Conservation (phyloP, 75 land plant genomes). For the Cunninghamia lanceolata region DNA sequence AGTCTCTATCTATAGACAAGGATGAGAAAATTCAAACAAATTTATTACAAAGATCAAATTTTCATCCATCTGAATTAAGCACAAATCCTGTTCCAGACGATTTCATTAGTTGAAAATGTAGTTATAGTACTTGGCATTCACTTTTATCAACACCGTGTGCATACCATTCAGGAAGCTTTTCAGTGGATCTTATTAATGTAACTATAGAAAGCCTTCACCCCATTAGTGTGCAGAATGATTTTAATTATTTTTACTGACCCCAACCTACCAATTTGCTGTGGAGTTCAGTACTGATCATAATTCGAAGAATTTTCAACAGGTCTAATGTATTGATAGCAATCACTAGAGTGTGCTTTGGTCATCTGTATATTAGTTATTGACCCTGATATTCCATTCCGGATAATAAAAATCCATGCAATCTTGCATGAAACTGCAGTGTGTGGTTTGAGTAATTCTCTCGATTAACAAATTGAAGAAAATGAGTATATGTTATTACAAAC, state of each 20-base stretch:
- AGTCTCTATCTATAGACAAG: not conserved
- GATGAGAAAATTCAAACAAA: conserved; percentile 15
- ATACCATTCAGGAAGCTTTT: not conserved
- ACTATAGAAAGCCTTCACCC: not conserved
- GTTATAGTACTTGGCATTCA: not conserved
- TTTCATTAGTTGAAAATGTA: not conserved
- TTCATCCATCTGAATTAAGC: conserved; percentile 11
- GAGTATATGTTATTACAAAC: not conserved
- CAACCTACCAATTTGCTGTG: not conserved
- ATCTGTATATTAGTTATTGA: not conserved
- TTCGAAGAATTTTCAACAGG: not conserved
- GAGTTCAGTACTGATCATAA: not conserved
- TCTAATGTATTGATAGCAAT: not conserved
- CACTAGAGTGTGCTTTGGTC: not conserved
- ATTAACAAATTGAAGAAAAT: not conserved
- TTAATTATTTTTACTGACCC: not conserved
- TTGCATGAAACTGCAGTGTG: not conserved
- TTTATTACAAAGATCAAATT: conserved; percentile 32
- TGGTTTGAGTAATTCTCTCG: not conserved
- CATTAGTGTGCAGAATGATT: not conserved
- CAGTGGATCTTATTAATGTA: not conserved
- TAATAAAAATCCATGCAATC: not conserved
- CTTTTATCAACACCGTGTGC: not conserved
- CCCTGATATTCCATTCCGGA: not conserved
- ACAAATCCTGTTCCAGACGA: not conserved